Conservation (phyloP, 768 basidiomycete species). For the Suillus hirtellus region DNA sequence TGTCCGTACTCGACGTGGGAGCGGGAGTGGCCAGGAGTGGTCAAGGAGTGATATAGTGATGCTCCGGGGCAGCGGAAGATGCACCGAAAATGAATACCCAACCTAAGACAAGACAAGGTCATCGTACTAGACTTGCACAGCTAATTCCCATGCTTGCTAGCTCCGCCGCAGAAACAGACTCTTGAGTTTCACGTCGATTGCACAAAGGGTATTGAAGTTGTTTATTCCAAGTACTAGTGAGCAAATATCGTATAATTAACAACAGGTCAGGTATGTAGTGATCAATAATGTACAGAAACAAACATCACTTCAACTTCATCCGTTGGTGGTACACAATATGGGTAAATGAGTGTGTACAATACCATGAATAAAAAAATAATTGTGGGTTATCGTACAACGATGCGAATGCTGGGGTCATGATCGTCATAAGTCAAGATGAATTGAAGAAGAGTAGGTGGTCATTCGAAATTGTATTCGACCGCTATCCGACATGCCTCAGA, state of each 20-base stretch:
- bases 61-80: constrained; percentile 10
- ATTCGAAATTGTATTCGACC: constrained; percentile 74
- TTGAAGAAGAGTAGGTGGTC: constrained; percentile 13
- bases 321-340: constrained; percentile 21
- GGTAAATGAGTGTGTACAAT: constrained; percentile 26
- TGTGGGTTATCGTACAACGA: constrained; percentile 32
- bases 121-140: constrained; percentile 7
- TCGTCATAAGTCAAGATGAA: constrained; percentile 15
- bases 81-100: background rate
- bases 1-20: constrained; percentile 21
- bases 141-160: constrained; percentile 16
- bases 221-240: constrained; percentile 13
- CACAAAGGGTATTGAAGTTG: background rate
- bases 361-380: constrained; percentile 26
- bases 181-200: no score
- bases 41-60: background rate
- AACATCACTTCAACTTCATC: constrained; percentile 20
- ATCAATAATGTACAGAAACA: constrained; percentile 30
- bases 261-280: constrained; percentile 16
- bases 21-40: background rate
- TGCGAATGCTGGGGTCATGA: constrained; percentile 23
- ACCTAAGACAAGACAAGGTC: background rate
- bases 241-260: constrained; percentile 41
- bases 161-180: background rate
- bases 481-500: constrained; percentile 73